Evolutionary conservation across 2,329 filamentous ascomycete genomes (phyloP), one percentile per base, ranked within the genome.

Genomic region (Graphilbum fragrans): DNA sequence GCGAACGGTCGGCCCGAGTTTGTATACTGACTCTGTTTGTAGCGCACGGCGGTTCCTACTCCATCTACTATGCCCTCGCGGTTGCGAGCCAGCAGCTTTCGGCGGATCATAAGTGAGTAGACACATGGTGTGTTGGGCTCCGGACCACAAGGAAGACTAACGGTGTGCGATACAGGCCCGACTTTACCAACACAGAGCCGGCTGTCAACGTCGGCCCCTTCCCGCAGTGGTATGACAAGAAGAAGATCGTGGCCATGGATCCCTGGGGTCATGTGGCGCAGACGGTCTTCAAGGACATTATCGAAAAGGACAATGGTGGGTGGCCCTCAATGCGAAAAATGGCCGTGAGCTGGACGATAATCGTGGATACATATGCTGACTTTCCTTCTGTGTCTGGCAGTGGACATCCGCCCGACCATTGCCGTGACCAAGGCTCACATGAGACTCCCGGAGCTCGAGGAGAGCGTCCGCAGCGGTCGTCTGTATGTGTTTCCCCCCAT

Each of bases 191-290:
- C 60, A 94, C 87, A 10, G 85, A 96, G 59, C 92, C 92, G 12
- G 87, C 88, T n/a, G 85, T 78, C 19, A 76, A 81, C 41, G 86
- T 96, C 55, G 87, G 87, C 0, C 87, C 86, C 8, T 94, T 94
- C 53, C 80, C 85, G 8, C 78, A 92, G 62, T 98, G 90, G 90
- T 75, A 74, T 21, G 85, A 94, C 56, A 76, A 74, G 54, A 86
- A 86, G 61, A 96, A 95, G 68, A 96, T 98, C 48, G 90, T 96
- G 14, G 86, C 90, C 17, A 94, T 98, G 86, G 92, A 96, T 57
- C 90, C 90, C 0, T 85, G 82, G 59, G 90, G 92, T 7, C 92
- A 96, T 64, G 66, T 94, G 45, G 75, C 82, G 9, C 85, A 86
- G 9, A 88, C 82, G 80, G 63, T 93, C 3, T 94, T 82, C 65